A percentile compares a stretch with the other conserved stretches of the same genome.
Conservation (phyloP, 345 rosid species). For the Salix dunnii region DNA sequence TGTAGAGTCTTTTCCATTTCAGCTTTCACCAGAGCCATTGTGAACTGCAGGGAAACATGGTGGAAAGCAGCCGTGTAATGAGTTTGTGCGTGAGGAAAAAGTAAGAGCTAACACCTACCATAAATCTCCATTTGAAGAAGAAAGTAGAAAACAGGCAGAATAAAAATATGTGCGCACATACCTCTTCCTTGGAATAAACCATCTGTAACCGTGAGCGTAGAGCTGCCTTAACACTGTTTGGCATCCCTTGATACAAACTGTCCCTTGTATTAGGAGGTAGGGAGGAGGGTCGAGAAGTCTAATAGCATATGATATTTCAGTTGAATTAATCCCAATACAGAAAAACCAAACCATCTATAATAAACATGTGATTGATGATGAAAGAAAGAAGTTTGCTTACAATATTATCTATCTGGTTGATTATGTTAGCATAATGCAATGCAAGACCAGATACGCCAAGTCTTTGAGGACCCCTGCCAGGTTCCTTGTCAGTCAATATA, state of each 20-base stretch:
- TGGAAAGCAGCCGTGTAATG: constrained; percentile 6
- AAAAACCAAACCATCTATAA: background rate
- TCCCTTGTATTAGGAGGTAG: constrained; percentile 75
- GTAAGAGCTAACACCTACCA: background rate
- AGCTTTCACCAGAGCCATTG: constrained; percentile 58
- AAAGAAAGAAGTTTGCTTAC: constrained; percentile 39
- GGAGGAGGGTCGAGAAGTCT: constrained; percentile 72
- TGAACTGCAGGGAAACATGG: constrained; percentile 43
- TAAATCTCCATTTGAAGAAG: background rate
- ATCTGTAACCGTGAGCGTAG: constrained; percentile 55
- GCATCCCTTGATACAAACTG: constrained; percentile 60
- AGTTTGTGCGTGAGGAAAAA: background rate
- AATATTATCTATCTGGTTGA: constrained; percentile 72
- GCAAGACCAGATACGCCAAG: constrained; percentile 87
- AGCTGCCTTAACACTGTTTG: constrained; percentile 53
- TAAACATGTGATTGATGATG: background rate
- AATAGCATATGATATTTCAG: background rate
- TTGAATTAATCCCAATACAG: background rate
- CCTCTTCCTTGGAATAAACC: constrained; percentile 59
- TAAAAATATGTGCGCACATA: constrained; percentile 14
- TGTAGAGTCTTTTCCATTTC: constrained; percentile 80
- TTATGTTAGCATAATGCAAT: constrained; percentile 74
- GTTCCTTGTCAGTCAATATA: constrained; percentile 18
- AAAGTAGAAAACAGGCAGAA: background rate
- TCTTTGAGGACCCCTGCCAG: constrained; percentile 34